A percentile compares a stretch with the other conserved stretches of the same genome.
Evolutionary conservation across 768 basidiomycete species (phyloP).

Genomic region (Hypholoma sublateritium): DNA sequence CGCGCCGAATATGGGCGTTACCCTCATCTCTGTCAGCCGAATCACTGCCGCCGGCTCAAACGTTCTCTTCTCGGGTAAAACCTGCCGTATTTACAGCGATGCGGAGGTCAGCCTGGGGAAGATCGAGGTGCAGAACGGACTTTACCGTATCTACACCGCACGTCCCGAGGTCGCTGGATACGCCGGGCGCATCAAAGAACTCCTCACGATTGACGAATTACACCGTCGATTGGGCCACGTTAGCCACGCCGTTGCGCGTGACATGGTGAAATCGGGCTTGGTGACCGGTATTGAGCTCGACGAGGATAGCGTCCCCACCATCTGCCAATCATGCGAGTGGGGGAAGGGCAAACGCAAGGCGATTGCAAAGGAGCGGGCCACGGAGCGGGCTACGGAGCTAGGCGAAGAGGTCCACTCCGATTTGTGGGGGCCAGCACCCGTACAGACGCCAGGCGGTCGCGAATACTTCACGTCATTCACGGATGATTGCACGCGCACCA

Average conservation of each 20-base stretch:
- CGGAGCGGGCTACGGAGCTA: background rate
- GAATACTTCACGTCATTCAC: slow-evolving; percentile 37
- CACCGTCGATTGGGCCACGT: slow-evolving; percentile 28
- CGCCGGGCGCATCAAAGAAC: slow-evolving; percentile 9
- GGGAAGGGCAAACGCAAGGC: slow-evolving; percentile 9
- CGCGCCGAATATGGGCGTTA: slow-evolving; percentile 15
- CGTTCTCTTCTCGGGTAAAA: slow-evolving; percentile 2
- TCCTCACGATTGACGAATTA: slow-evolving; percentile 23
- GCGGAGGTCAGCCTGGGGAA: background rate
- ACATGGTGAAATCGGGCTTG: slow-evolving; percentile 20
- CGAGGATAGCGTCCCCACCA: slow-evolving; percentile 7
- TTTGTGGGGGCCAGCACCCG: slow-evolving; percentile 16
- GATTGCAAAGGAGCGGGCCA: slow-evolving; percentile 1
- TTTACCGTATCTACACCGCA: slow-evolving; percentile 18
- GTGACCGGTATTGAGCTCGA: slow-evolving; percentile 23
- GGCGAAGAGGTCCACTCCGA: slow-evolving; percentile 9
- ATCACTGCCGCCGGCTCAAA: slow-evolving; percentile 6
- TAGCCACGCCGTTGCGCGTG: slow-evolving; percentile 14
- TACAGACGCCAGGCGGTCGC: background rate
- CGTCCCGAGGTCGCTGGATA: slow-evolving; percentile 6
- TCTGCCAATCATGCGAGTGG: slow-evolving; percentile 10
- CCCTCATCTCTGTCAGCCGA: slow-evolving; percentile 16
- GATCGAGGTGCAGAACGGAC: slow-evolving; percentile 12
- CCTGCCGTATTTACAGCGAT: slow-evolving; percentile 4
- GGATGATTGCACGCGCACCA: slow-evolving; percentile 31